Percentiles rank a stretch among this genome's conserved stretches.
phyloP scores from a whole-genome alignment of 495 filamentous ascomycete genomes.

The Penicillium chermesinum region DNA sequence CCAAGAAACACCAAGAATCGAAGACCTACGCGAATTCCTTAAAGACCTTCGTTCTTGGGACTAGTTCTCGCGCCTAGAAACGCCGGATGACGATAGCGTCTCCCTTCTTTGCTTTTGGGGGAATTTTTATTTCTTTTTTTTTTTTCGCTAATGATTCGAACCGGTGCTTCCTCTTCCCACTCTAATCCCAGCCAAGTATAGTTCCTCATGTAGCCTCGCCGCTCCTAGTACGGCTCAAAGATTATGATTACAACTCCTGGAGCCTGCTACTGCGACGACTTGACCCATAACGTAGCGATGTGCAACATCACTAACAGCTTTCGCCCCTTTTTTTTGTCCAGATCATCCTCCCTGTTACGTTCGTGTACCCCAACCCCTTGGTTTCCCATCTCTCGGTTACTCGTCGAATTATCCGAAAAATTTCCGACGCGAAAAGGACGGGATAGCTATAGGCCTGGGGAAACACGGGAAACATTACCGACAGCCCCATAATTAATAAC shows the following conservation, averaged over 20 bases:
- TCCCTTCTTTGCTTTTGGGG: neutral
- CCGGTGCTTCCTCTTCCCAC: neutral
- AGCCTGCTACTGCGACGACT: too few relatives aligned
- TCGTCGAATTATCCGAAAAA: neutral
- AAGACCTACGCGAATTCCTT: neutral
- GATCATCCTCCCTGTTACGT: neutral
- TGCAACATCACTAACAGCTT: neutral
- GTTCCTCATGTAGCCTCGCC: neutral
- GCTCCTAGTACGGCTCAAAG: too few relatives aligned
- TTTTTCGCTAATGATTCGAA: too few relatives aligned
- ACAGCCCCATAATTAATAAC: neutral
- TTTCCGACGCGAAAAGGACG: conserved; percentile 1
- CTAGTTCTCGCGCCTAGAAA: neutral
- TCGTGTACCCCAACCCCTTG: neutral
- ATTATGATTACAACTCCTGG: too few relatives aligned
- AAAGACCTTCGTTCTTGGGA: conserved; percentile 1
- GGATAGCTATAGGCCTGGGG: neutral
- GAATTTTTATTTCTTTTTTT: neutral
- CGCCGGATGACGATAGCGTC: conserved; percentile 2
- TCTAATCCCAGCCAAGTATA: neutral
- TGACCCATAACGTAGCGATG: conserved; percentile 4
- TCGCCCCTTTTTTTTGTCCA: neutral
- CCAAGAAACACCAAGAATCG: neutral
- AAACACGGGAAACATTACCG: neutral
- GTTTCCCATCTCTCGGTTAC: neutral